Base-by-base conservation (phyloP, 2,329 filamentous ascomycete genomes). In the Penicillium sp. region DNA sequence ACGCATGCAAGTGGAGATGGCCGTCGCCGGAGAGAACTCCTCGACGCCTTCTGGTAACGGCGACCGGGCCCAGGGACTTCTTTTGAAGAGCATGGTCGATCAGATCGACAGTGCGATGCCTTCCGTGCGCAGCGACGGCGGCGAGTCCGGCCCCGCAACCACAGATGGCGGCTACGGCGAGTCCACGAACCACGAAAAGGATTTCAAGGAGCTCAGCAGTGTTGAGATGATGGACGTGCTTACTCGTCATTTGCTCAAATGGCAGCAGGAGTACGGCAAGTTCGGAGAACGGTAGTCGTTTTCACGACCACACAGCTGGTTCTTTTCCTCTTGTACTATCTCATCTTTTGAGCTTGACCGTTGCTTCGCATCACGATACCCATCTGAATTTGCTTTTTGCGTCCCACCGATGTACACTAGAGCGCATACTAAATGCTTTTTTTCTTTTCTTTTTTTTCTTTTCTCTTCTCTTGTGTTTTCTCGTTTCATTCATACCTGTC, bases 151-250 rank as follows among this genome's bases (percentile, higher is more conserved):
- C 2, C 56, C 66, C 26, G 55, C 60, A 13, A 65, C 59, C 27
- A 64, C 61, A 7, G 67, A 69, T n/a, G 63, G 62, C 36, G 66
- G 51, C 14, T 43, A 69, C n/a, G 60, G 57, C 16, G 60, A 63
- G 38, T 60, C 61, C 41, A 69, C 48, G 5, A 53, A 27, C 19
- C 57, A 72, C 43, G 73, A 76, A 55, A 70, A 67, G 63, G 82
- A 86, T 1, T 96, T 96, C 71, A 89, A 87, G 62, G 83, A 88
- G 8, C 77, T 96, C 60, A 89, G 79, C 53, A 91, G 88, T 62
- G 79, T 90, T 60, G 90, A 95, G 74, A 95, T 96, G 90, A 95
- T 95, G 90, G 91, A 95, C 70, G 81, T 85, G 63, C 74, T 96
- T 70, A 92, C 88, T 57, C 82, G 88, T 58, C 86, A 91, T 69